phyloP scores from a whole-genome alignment of 176 grass and related monocot species.

The Aegilops longissima region DNA sequence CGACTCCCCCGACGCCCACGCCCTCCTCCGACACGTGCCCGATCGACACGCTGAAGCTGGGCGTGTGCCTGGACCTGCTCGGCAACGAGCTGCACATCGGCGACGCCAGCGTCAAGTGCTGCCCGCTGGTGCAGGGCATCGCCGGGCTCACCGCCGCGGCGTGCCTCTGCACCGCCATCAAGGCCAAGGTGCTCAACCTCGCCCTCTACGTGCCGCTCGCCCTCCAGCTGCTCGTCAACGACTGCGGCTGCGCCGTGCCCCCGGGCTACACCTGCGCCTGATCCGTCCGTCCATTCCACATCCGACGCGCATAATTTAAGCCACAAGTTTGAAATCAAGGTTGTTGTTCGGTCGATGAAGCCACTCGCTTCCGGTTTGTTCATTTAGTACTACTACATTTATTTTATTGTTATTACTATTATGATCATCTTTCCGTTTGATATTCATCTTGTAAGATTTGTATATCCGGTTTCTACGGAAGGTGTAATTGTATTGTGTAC shows the following conservation, averaged over 20 bases:
- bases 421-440: constrained; percentile 2
- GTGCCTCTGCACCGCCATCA: constrained; percentile 76
- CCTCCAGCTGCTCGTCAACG: constrained; percentile 49
- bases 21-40: constrained; percentile 48
- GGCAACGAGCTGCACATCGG: constrained; percentile 55
- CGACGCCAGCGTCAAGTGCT: constrained; percentile 57
- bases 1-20: constrained; percentile 7
- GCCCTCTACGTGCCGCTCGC: constrained; percentile 51
- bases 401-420: not conserved
- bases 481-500: constrained; percentile 18
- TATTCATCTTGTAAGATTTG: constrained; percentile 39
- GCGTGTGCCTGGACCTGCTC: constrained; percentile 52
- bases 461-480: constrained; percentile 20
- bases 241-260: constrained; percentile 61
- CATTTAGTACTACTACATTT: constrained; percentile 20
- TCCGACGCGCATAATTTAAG: no score
- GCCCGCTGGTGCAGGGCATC: constrained; percentile 44
- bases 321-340: not conserved
- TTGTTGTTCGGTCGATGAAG: constrained; percentile 27
- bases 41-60: constrained; percentile 62
- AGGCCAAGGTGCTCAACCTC: constrained; percentile 60
- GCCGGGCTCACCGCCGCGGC: constrained; percentile 43
- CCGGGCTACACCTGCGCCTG: constrained; percentile 65
- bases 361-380: constrained; percentile 34
- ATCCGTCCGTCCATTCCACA: not conserved